Conservation (phyloP, 352 stramenopile genomes). For the Pilasporangium apinafurcum region DNA sequence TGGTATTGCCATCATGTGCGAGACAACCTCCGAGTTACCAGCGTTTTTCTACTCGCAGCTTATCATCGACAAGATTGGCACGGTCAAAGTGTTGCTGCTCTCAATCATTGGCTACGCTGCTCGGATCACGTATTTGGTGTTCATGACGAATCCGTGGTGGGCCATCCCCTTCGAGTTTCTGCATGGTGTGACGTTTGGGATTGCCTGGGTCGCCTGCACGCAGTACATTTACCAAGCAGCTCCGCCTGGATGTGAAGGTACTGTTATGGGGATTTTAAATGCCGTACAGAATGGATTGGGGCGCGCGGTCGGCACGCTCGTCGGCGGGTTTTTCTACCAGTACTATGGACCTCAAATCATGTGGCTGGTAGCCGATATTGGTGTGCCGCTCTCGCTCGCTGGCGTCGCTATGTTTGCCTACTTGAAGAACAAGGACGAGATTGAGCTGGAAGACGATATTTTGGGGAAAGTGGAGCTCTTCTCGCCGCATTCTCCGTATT, state of each 20-base stretch:
- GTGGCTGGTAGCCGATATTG: conserved; percentile 24
- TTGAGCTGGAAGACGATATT: conserved; percentile 8
- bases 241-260: conserved; percentile 20
- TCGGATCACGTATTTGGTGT: conserved; percentile 28
- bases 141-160: conserved; percentile 34
- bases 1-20: conserved; percentile 25
- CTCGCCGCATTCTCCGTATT: no score
- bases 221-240: conserved; percentile 28
- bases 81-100: conserved; percentile 26
- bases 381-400: conserved; percentile 24
- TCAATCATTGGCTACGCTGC: conserved; percentile 25
- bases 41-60: conserved; percentile 33
- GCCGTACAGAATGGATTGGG: conserved; percentile 28
- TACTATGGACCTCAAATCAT: conserved; percentile 19
- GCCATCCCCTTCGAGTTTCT: conserved; percentile 36
- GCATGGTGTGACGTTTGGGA: conserved; percentile 28
- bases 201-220: conserved; percentile 25
- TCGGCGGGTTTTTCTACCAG: conserved; percentile 34
- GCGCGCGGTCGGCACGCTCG: conserved; percentile 19
- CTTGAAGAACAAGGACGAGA: conserved; percentile 13
- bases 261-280: conserved; percentile 32
- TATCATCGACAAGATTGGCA: conserved; percentile 24
- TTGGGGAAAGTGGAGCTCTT: conserved; percentile 11
- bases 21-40: conserved; percentile 30
- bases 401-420: conserved; percentile 19